A percentile compares a stretch with the other conserved stretches of the same genome.
These are phyloP conservation scores for Knoxdaviesia capensis DNA, from an alignment of 2,329 filamentous ascomycete species.

Conservation along the genomic window DNA sequence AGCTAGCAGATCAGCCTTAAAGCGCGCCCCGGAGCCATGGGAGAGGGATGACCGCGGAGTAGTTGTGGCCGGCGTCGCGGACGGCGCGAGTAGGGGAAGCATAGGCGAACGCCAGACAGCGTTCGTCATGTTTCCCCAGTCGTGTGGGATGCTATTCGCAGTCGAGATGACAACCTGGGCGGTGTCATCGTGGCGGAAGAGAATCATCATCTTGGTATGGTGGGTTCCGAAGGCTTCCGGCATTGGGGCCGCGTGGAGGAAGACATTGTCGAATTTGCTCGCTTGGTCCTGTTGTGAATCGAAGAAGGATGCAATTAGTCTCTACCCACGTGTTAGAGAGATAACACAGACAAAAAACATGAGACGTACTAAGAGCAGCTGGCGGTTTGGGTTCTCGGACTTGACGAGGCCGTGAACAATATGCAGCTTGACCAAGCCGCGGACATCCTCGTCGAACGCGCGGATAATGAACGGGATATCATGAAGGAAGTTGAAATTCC, in stretches of 20 bases:
- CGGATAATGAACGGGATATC: conserved; percentile 35
- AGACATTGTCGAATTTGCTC: conserved; percentile 42
- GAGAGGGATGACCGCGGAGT: conserved; percentile 1
- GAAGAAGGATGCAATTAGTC: too few species aligned
- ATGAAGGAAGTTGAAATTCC: conserved; percentile 51
- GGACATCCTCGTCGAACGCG: conserved; percentile 30
- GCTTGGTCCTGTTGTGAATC: conserved; percentile 32
- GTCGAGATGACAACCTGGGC: conserved; percentile 74
- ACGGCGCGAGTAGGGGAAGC: conserved; percentile 27
- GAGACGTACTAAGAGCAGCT: conserved; percentile 31
- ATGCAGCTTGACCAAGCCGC: conserved; percentile 27
- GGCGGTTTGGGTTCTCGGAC: conserved; percentile 38
- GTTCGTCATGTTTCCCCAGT: conserved; percentile 81
- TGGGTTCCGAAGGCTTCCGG: conserved; percentile 76
- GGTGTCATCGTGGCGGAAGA: conserved; percentile 56
- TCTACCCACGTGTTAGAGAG: too few species aligned
- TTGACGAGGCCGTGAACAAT: conserved; percentile 46
- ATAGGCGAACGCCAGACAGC: conserved; percentile 60
- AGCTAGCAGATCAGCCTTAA: conserved; percentile 54
- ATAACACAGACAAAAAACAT: background rate
- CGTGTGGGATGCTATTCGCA: conserved; percentile 73
- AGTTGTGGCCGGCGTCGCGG: too few species aligned
- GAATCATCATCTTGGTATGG: conserved; percentile 71
- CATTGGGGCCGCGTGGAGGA: conserved; percentile 55
- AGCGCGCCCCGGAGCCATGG: conserved; percentile 43